A percentile compares a stretch with the other conserved stretches of the same genome.
phyloP scores from a whole-genome alignment of 441 rosid genomes.

The Rhodomyrtus psidioides region DNA sequence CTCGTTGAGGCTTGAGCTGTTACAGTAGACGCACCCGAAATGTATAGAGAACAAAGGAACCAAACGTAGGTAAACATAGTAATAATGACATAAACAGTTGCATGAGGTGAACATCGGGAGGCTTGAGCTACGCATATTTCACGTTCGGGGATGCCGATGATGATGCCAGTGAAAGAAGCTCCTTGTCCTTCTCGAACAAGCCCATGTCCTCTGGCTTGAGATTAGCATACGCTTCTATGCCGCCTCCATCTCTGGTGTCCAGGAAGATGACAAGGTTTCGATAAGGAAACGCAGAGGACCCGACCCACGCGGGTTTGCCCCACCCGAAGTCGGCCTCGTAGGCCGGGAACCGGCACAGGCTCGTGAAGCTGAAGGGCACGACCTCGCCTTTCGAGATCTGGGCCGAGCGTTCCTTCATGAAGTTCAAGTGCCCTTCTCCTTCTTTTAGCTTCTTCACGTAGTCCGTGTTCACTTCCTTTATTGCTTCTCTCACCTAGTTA shows the following conservation, averaged over 20 bases:
- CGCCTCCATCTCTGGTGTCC: neutral
- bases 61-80: neutral
- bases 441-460: conserved; percentile 6
- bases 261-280: conserved; percentile 1
- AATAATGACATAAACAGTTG: neutral
- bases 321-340: conserved; percentile 14
- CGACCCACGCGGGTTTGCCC: conserved; percentile 13
- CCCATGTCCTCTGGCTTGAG: neutral
- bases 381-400: neutral
- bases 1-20: neutral
- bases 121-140: neutral
- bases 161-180: neutral
- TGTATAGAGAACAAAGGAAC: neutral
- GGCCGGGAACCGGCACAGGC: conserved; percentile 12
- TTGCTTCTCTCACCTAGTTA: neutral
- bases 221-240: neutral
- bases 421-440: neutral
- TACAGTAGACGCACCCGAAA: neutral
- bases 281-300: neutral
- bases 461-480: neutral
- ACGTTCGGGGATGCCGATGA: neutral
- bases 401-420: neutral
- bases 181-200: neutral
- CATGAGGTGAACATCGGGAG: neutral
- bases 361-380: conserved; percentile 7